phyloP scores from a whole-genome alignment of 108 stramenopile genomes.

The Nitzschia sp. region DNA sequence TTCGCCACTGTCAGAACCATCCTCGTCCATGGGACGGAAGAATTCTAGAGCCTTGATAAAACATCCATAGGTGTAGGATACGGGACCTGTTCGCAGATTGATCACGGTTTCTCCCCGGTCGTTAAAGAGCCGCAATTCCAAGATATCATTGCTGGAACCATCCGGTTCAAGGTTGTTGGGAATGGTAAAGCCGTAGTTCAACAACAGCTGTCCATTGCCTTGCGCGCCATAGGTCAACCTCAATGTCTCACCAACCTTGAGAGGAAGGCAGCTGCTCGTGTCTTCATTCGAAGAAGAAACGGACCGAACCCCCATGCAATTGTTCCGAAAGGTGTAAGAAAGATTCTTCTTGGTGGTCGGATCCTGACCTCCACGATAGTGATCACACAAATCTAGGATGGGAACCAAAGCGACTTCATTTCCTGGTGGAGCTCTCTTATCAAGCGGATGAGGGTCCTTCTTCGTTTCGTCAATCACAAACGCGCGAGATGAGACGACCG shows the following conservation, averaged over 20 bases:
- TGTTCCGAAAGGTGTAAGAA: slow-evolving; percentile 21
- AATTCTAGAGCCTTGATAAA: slow-evolving; percentile 60
- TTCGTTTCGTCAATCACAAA: slow-evolving; percentile 49
- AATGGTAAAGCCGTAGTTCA: slow-evolving; percentile 81
- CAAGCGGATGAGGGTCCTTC: background rate
- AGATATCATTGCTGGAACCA: slow-evolving; percentile 83
- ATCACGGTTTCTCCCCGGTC: background rate
- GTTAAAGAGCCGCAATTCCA: slow-evolving; percentile 42
- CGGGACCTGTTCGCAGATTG: slow-evolving; percentile 65
- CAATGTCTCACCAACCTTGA: slow-evolving; percentile 39
- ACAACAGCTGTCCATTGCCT: slow-evolving; percentile 63
- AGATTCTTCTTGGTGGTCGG: slow-evolving; percentile 39
- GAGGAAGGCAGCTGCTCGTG: background rate
- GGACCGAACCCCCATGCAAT: slow-evolving; percentile 18
- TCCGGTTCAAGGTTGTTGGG: slow-evolving; percentile 77
- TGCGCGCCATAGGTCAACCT: slow-evolving; percentile 81
- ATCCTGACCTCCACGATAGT: slow-evolving; percentile 49
- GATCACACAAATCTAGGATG: slow-evolving; percentile 80
- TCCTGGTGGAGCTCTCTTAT: no score
- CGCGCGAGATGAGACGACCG: slow-evolving; percentile 68
- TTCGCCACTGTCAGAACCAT: background rate
- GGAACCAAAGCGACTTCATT: slow-evolving; percentile 65
- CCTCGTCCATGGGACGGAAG: slow-evolving; percentile 23
- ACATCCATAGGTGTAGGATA: slow-evolving; percentile 70
- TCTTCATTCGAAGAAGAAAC: slow-evolving; percentile 16